Evolutionary conservation across 352 stramenopile species (phyloP), one percentile per base, ranked within the genome.

Genomic region (Phytopythium sindhum): DNA sequence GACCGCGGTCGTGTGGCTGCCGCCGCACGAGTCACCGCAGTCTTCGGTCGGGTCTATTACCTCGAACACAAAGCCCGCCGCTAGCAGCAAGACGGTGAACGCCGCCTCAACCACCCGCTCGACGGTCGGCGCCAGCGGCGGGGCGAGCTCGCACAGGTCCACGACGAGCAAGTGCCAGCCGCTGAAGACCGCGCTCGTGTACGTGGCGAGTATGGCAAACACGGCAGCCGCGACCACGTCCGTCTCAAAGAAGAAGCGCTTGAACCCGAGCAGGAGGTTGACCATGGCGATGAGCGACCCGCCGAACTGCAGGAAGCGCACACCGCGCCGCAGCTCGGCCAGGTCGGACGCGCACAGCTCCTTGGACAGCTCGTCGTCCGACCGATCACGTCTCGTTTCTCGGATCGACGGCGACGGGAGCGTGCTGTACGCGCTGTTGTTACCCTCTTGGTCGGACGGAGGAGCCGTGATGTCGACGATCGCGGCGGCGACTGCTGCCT

Each of bases 271-370:
- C 24, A 76, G 50, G 1, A 63, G 61, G 39, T 68, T 71, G 50
- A 76, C 63, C 29, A 76, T 60, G 48, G 63, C 66, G 42, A 76
- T 52, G 24, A 73, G 48, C 37, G 69, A 73, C 19, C 68, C 59
- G 19, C 66, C 63, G 21, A 71, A 67, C 60, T 76, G 69, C 28
- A 76, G 48, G 37, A 73, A 66, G 55, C 69, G 69, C 28, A 50
- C 52, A 4, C 54, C 50, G 5, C 66, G 66, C 31, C 69, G 66
- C 42, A 53, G 58, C 35, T 73, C 64, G 4, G 59, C 59, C 15
- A 76, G 39, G 8, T 56, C 59, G 0, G 69, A 67, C 50, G 66
- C 62, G 10, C 63, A 64, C 23, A 64, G 56, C 37, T 73, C 66
- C 6, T 47, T 59, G 1, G 51, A 37, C 8, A 61, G 44, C 41